Conservation (phyloP, 2,329 filamentous ascomycete species). For the Paraphaeosphaeria minitans region DNA sequence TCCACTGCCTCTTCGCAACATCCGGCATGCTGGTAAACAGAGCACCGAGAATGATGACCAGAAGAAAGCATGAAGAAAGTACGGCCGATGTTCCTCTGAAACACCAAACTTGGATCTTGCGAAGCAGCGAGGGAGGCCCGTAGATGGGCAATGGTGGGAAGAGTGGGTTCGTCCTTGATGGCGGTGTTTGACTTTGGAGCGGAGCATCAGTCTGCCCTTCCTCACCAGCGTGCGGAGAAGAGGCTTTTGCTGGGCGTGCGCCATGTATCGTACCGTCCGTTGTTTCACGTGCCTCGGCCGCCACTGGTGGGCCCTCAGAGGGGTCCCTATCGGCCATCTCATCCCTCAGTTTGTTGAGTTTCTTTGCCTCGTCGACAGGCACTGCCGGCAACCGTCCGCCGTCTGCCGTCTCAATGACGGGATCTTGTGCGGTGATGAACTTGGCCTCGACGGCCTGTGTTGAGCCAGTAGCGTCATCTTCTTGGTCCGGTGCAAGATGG, state of each 20-base stretch:
- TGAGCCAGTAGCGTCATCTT: constrained; percentile 50
- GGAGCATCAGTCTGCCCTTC: constrained; percentile 54
- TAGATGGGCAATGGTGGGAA: constrained; percentile 87
- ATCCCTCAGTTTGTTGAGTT: constrained; percentile 68
- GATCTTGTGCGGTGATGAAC: constrained; percentile 70
- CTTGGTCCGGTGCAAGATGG: constrained; percentile 48
- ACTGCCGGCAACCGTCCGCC: constrained; percentile 71
- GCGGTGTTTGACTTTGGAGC: constrained; percentile 57
- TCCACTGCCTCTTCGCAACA: constrained; percentile 56
- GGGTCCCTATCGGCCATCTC: constrained; percentile 51
- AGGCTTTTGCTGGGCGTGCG: constrained; percentile 25
- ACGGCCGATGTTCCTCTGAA: constrained; percentile 74
- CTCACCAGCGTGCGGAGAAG: constrained; percentile 35
- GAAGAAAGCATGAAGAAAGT: constrained; percentile 77
- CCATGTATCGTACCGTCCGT: constrained; percentile 52
- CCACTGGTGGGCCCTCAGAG: constrained; percentile 32
- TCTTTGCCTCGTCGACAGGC: constrained; percentile 71
- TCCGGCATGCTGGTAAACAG: constrained; percentile 69
- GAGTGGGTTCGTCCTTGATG: constrained; percentile 74
- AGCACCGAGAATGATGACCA: constrained; percentile 75
- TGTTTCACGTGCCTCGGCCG: constrained; percentile 43
- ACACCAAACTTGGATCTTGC: constrained; percentile 67
- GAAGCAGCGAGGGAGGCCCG: constrained; percentile 71
- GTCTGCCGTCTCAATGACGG: constrained; percentile 71
- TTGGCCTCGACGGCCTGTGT: constrained; percentile 66